phyloP scores from a whole-genome alignment of 129 eudicot species.

The Chrysanthemum seticuspe region DNA sequence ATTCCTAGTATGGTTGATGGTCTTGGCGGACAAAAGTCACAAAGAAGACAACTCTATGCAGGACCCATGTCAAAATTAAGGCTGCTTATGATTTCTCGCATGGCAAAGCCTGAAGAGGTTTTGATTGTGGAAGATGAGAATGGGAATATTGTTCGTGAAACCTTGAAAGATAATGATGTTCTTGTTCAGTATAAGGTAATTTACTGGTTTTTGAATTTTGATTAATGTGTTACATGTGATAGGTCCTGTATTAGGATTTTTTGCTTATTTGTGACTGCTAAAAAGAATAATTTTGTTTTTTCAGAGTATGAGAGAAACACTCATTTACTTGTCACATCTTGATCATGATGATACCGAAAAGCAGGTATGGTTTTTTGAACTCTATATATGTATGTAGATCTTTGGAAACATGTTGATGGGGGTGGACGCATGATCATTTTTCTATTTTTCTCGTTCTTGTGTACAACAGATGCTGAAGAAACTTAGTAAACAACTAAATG shows the following conservation, averaged over 20 bases:
- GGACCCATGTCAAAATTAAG: slow-evolving; percentile 88
- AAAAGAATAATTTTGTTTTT: slow-evolving; percentile 18
- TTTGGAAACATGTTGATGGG: slow-evolving; percentile 1
- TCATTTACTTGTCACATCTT: slow-evolving; percentile 91
- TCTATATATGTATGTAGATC: slow-evolving; percentile 1
- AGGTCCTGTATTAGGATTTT: background rate
- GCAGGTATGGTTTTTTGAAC: slow-evolving; percentile 50
- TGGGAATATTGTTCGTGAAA: slow-evolving; percentile 99
- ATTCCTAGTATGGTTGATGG: slow-evolving; percentile 70
- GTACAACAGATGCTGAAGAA: slow-evolving; percentile 76
- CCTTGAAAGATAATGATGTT: slow-evolving; percentile 97
- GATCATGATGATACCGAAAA: slow-evolving; percentile 99
- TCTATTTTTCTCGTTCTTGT: background rate
- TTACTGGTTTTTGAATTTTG: background rate
- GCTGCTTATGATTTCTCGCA: slow-evolving; percentile 84
- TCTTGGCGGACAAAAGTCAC: slow-evolving; percentile 66
- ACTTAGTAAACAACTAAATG: slow-evolving; percentile 76
- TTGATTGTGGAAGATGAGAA: slow-evolving; percentile 97
- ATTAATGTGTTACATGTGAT: background rate
- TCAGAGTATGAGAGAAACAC: slow-evolving; percentile 98
- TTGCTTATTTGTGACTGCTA: background rate
- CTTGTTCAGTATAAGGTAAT: slow-evolving; percentile 96
- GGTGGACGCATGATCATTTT: background rate
- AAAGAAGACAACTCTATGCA: slow-evolving; percentile 82
- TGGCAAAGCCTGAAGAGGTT: slow-evolving; percentile 99